Evolutionary conservation across 495 filamentous ascomycete genomes (phyloP).

Genomic region (Beverwykella pulmonaria): DNA sequence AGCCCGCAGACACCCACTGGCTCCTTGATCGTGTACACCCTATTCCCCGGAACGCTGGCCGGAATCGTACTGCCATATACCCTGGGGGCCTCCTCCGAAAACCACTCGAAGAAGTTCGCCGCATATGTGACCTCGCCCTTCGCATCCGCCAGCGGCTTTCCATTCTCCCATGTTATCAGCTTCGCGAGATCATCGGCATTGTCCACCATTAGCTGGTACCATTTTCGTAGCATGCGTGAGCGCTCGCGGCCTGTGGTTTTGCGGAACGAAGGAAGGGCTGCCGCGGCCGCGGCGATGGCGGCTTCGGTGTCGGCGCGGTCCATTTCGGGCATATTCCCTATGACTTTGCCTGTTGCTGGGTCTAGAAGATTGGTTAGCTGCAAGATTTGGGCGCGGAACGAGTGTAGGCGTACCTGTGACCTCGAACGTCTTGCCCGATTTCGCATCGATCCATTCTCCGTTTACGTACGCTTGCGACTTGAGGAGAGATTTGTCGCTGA

Average conservation of each 20-base stretch:
- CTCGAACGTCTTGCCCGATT: conserved; percentile 52
- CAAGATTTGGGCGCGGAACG: background rate
- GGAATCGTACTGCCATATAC: conserved; percentile 73
- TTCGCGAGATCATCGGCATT: conserved; percentile 86
- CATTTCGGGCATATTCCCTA: conserved; percentile 85
- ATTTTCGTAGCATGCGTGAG: conserved; percentile 74
- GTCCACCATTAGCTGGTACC: conserved; percentile 87
- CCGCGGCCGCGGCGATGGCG: conserved; percentile 75
- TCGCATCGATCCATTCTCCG: conserved; percentile 50
- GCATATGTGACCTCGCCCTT: conserved; percentile 74
- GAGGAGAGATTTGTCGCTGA: conserved; percentile 49
- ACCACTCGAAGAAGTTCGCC: conserved; percentile 77
- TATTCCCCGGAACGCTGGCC: conserved; percentile 48
- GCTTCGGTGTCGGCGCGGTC: conserved; percentile 69
- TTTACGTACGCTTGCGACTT: conserved; percentile 49
- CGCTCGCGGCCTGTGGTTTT: conserved; percentile 73
- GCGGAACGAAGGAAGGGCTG: conserved; percentile 76
- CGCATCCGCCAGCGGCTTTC: conserved; percentile 71
- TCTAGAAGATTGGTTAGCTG: conserved; percentile 53
- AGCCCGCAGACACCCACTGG: conserved; percentile 92
- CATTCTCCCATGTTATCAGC: conserved; percentile 84
- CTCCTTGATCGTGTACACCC: conserved; percentile 55
- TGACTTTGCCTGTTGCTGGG: conserved; percentile 75
- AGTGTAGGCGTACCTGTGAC: conserved; percentile 39
- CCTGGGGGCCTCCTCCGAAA: conserved; percentile 72